Evolutionary conservation across 2,329 filamentous ascomycete genomes (phyloP).

Genomic region (Fusarium scirpi): DNA sequence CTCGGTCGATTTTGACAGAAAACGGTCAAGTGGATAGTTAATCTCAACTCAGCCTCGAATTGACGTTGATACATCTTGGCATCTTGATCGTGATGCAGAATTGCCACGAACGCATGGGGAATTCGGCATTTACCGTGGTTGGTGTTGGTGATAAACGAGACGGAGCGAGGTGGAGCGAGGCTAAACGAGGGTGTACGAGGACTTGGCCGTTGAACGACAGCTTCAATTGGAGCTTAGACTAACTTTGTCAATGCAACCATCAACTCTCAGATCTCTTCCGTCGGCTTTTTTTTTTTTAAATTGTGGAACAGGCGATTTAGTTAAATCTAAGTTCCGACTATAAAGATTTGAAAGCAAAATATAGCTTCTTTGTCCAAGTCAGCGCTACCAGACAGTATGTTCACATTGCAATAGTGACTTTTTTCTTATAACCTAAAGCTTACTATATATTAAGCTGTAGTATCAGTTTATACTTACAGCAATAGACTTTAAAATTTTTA

Average conservation of each 20-base stretch:
- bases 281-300: background rate
- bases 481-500: no score
- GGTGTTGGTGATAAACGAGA: background rate
- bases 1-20: background rate
- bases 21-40: background rate
- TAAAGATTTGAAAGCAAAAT: background rate
- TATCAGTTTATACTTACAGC: no score
- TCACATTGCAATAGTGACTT: background rate
- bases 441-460: no score
- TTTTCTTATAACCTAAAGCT: no score
- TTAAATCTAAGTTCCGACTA: background rate
- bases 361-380: background rate
- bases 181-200: background rate
- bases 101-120: fast-evolving
- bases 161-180: background rate
- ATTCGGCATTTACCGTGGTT: background rate
- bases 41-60: background rate
- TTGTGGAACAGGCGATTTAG: fast-evolving
- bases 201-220: fast-evolving
- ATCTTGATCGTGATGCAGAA: background rate
- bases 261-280: background rate
- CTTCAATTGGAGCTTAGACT: background rate
- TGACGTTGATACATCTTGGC: background rate
- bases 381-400: background rate
- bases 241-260: fast-evolving